Base-by-base conservation (phyloP, 2,329 filamentous ascomycete genomes). In the Diatrype stigma region DNA sequence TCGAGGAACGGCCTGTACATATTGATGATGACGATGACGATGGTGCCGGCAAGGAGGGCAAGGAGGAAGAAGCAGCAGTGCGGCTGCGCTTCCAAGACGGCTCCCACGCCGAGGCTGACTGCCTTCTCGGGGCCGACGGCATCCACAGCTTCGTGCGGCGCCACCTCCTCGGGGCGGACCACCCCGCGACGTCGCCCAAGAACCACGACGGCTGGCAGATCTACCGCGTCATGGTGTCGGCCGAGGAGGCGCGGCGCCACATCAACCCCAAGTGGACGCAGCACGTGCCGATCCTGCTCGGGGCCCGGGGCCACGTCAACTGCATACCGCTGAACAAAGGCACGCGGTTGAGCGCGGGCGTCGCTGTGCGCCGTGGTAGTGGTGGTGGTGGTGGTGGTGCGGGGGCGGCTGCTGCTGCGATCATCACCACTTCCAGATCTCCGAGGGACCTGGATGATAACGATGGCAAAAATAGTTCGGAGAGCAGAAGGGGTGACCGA, bases 71-170 rank as follows among this genome's bases (percentile, higher is more conserved):
- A 16, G 42, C 34, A 37, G 34, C 12, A 17, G 5, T 17, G 42
- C 2, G 47, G 30, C 56, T 68, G 17, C 46, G 45, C 12, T 60
- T 70, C 49, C 46, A 56, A 42, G 66, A 69, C 48, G 56, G 57
- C 21, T 63, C 64, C 35, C 23, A 48, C 6, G 56, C 50, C 17
- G 35, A 49, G 7, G 65, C 53, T 6, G 67, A 70, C 51, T 66
- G 64, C 28, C 56, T 71, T n/a, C 54, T 70, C 6, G 66, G 64
- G 2, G 67, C 66, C 8, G 69, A 71, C 46, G 68, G 69, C 12
- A 62, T 71, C 16, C 68, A 68, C 52, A 67, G 64, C 50, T 22
- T 56, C 2, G 63, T 64, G 11, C 60, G 69, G 8, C 44, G 48
- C 11, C 60, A 65, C 48, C 46, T 70, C 6, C 60, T 71, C 1